Percentiles rank a stretch among this genome's conserved stretches.
phyloP scores from a whole-genome alignment of 495 filamentous ascomycete genomes.

The Lentithecium fluviatile region DNA sequence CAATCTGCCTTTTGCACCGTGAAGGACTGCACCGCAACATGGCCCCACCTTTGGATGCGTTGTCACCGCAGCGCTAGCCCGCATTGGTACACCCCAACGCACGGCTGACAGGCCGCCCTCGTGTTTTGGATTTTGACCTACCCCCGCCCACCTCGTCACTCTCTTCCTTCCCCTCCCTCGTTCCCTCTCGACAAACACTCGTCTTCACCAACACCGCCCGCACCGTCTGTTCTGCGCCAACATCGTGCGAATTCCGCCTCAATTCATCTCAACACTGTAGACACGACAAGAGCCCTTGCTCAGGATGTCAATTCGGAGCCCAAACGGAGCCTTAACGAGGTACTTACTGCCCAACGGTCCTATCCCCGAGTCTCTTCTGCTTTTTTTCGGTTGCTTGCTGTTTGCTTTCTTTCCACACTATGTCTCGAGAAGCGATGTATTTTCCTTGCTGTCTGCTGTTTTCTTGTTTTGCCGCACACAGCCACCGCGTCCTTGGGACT shows the following conservation, averaged over 20 bases:
- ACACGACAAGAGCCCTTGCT: conserved; percentile 31
- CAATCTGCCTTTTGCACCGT: conserved; percentile 31
- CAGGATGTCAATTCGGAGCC: conserved; percentile 39
- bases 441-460: conserved; percentile 18
- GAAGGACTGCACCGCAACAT: conserved; percentile 16
- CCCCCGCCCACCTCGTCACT: conserved; percentile 26
- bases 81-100: conserved; percentile 9
- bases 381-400: conserved; percentile 5
- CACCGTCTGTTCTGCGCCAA: not conserved
- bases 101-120: conserved; percentile 27
- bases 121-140: conserved; percentile 26
- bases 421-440: conserved; percentile 24
- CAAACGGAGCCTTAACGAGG: conserved; percentile 35
- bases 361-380: conserved; percentile 13
- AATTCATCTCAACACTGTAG: conserved; percentile 18
- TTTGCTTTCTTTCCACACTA: conserved; percentile 2
- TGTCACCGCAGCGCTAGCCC: conserved; percentile 30
- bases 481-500: too few relatives aligned
- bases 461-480: conserved; percentile 27
- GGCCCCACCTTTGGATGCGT: conserved; percentile 37
- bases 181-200: conserved; percentile 13
- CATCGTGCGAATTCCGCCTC: conserved; percentile 8
- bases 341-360: conserved; percentile 38
- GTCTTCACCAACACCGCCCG: not conserved
- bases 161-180: conserved; percentile 26